Conservation (phyloP, 2,329 filamentous ascomycete species). For the Penicillium sp. region DNA sequence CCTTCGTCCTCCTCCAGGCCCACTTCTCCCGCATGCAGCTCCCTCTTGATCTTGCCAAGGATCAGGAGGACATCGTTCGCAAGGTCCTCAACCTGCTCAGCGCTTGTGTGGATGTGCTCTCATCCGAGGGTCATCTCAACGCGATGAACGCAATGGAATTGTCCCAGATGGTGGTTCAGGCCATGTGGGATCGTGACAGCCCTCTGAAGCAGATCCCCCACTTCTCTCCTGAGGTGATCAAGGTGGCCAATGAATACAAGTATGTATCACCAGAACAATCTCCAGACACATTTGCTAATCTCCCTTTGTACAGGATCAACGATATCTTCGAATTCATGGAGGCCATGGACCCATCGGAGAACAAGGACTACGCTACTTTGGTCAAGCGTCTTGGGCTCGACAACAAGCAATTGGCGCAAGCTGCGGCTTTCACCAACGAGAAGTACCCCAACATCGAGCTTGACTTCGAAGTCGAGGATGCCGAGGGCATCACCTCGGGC, state of each 20-base stretch:
- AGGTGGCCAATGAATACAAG: conserved; percentile 75
- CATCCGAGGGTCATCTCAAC: conserved; percentile 92
- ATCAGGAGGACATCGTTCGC: conserved; percentile 82
- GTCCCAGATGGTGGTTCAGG: conserved; percentile 98
- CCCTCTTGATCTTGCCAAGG: conserved; percentile 90
- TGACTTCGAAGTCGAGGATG: conserved; percentile 80
- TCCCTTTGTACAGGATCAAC: conserved; percentile 62
- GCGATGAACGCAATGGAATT: conserved; percentile 99
- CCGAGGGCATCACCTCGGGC: conserved; percentile 75
- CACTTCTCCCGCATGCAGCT: conserved; percentile 98
- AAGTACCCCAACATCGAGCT: conserved; percentile 95
- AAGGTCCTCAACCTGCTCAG: conserved; percentile 86
- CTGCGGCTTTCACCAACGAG: conserved; percentile 92
- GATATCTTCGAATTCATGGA: conserved; percentile 99
- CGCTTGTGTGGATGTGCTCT: conserved; percentile 90
- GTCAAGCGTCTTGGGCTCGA: conserved; percentile 75
- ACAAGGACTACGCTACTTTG: conserved; percentile 73
- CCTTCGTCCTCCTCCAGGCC: conserved; percentile 93
- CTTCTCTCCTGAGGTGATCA: conserved; percentile 79
- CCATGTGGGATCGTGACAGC: conserved; percentile 97
- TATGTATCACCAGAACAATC: conserved; percentile 46
- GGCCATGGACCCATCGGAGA: conserved; percentile 94
- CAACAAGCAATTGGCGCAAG: conserved; percentile 78
- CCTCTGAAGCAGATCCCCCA: conserved; percentile 97
- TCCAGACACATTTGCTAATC: conserved; percentile 25